A percentile compares a stretch with the other conserved stretches of the same genome.
Conservation (phyloP, 1,284 basidiomycete species). For the Ustilago cynodontis region DNA sequence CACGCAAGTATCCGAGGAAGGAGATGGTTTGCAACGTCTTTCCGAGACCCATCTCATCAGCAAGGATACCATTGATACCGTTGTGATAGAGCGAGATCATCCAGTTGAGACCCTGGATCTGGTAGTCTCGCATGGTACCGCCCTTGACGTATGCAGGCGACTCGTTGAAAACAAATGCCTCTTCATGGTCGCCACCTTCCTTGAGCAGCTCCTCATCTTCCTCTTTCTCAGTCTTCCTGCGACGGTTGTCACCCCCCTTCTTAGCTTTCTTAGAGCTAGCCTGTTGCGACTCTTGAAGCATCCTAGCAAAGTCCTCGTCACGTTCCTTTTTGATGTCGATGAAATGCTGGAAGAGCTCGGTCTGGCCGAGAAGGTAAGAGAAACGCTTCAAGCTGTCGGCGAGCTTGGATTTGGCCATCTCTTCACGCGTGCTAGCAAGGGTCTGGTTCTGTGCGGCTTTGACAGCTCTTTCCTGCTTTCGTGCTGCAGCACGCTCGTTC, state of each 20-base stretch:
- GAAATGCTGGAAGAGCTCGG: constrained; percentile 70
- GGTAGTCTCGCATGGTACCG: constrained; percentile 90
- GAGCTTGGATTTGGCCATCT: constrained; percentile 63
- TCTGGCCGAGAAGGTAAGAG: constrained; percentile 68
- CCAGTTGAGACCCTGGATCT: constrained; percentile 97
- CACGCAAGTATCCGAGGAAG: constrained; percentile 94
- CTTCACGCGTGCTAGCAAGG: constrained; percentile 57
- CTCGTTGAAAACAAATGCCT: constrained; percentile 64
- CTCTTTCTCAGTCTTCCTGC: constrained; percentile 89
- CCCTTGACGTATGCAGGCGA: constrained; percentile 72
- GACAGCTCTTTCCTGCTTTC: constrained; percentile 46
- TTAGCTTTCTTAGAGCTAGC: constrained; percentile 44
- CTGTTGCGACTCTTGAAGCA: constrained; percentile 77
- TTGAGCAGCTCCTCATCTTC: constrained; percentile 82
- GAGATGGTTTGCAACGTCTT: constrained; percentile 98
- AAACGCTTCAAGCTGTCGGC: constrained; percentile 68
- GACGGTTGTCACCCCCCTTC: constrained; percentile 74
- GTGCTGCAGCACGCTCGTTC: constrained; percentile 49
- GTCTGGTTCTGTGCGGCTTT: constrained; percentile 59
- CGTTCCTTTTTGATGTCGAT: constrained; percentile 75
- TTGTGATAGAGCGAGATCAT: constrained; percentile 74
- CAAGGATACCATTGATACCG: constrained; percentile 66
- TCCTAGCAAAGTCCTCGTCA: constrained; percentile 91
- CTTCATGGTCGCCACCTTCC: constrained; percentile 86
- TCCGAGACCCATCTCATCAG: constrained; percentile 83